Evolutionary conservation across 1,284 basidiomycete genomes (phyloP).

Genomic region (Fomes fomentarius): DNA sequence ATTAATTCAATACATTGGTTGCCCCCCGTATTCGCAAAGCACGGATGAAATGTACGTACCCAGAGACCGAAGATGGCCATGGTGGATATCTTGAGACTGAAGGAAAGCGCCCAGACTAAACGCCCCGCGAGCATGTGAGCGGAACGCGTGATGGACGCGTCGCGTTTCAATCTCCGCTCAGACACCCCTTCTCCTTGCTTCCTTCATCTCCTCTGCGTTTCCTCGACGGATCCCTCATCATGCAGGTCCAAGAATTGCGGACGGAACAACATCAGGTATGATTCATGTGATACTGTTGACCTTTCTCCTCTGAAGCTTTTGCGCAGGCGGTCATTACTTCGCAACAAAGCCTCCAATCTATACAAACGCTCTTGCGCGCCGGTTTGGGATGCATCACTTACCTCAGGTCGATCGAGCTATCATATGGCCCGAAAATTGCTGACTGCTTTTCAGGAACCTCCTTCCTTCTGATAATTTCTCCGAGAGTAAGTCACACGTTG

Average conservation of each 20-base stretch:
- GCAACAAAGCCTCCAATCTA: slow-evolving; percentile 64
- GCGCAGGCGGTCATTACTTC: slow-evolving; percentile 52
- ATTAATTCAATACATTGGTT: background rate
- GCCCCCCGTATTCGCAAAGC: background rate
- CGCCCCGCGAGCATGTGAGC: slow-evolving; percentile 24
- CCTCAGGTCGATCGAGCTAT: slow-evolving; percentile 51
- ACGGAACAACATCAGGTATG: slow-evolving; percentile 31
- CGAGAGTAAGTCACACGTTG: slow-evolving; percentile 50
- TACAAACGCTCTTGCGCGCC: slow-evolving; percentile 72
- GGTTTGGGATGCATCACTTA: slow-evolving; percentile 80
- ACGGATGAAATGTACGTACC: slow-evolving; percentile 45
- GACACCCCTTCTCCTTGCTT: background rate
- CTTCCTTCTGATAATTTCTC: slow-evolving; percentile 81
- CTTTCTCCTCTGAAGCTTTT: background rate
- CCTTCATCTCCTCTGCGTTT: background rate
- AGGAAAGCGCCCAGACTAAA: background rate
- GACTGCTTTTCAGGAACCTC: slow-evolving; percentile 51
- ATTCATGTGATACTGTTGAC: too few species aligned
- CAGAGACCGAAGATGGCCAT: slow-evolving; percentile 84
- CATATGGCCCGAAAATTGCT: slow-evolving; percentile 4
- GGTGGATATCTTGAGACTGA: slow-evolving; percentile 4
- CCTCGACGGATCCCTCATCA: slow-evolving; percentile 17
- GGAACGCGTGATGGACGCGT: slow-evolving; percentile 27
- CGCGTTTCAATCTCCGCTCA: slow-evolving; percentile 25
- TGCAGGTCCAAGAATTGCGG: slow-evolving; percentile 37